Evolutionary conservation across 768 basidiomycete genomes (phyloP).

Genomic region (Termitomyces sp.): DNA sequence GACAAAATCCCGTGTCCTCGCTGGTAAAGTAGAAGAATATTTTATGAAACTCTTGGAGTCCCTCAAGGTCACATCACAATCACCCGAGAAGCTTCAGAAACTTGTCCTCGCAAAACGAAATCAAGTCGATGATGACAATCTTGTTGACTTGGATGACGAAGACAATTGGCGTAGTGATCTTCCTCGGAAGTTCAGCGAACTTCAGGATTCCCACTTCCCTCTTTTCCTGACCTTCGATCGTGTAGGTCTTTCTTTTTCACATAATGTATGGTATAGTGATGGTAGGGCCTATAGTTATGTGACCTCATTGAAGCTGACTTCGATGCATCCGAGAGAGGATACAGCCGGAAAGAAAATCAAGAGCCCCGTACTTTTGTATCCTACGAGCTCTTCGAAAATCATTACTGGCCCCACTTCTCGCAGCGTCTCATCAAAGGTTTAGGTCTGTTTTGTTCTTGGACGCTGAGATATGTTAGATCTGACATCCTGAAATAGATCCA

Average conservation of each 20-base stretch:
- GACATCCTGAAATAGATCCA: slow-evolving; percentile 41
- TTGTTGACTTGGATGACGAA: slow-evolving; percentile 42
- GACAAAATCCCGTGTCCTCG: slow-evolving; percentile 66
- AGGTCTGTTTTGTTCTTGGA: slow-evolving; percentile 30
- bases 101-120: slow-evolving; percentile 17
- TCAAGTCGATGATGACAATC: slow-evolving; percentile 16
- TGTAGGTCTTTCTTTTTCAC: slow-evolving; percentile 28
- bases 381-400: slow-evolving; percentile 41
- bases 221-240: slow-evolving; percentile 66
- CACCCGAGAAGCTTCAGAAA: slow-evolving; percentile 34
- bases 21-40: slow-evolving; percentile 66
- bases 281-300: slow-evolving; percentile 35
- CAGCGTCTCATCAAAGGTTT: slow-evolving; percentile 48
- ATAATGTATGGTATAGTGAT: background rate
- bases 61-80: slow-evolving; percentile 29
- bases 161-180: slow-evolving; percentile 36
- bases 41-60: slow-evolving; percentile 51
- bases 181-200: slow-evolving; percentile 50
- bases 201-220: slow-evolving; percentile 62
- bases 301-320: slow-evolving; percentile 47
- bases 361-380: slow-evolving; percentile 28
- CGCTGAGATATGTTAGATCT: background rate
- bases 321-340: background rate
- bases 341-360: background rate
- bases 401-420: slow-evolving; percentile 61